Base-by-base conservation (phyloP, 345 rosid species). In the Eucalyptus albens region DNA sequence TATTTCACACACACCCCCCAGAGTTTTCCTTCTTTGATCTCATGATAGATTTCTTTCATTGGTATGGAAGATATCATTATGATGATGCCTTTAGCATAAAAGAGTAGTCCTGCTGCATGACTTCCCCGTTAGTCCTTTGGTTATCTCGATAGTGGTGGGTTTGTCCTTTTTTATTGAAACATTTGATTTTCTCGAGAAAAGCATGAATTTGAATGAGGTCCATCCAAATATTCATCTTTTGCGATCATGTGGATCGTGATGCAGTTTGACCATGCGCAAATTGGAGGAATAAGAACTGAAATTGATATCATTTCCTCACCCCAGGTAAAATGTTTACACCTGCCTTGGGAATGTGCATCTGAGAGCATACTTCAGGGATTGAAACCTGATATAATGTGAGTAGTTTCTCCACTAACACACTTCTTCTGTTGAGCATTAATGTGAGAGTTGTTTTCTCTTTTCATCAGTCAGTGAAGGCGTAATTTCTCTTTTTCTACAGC, bases 401-500 rank as follows among this genome's bases (percentile, higher is more conserved):
- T 42, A 42, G 8, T 42, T 42, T 42, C 44, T 42, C 44, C 44
- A 42, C 44, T 42, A 42, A 42, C 44, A 37, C 37, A 37, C 37
- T 37, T 37, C 37, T 37, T 37, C 37, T 37, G 37, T 37, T 37
- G 37, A 37, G 37, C 37, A 37, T 37, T 37, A 37, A 37, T 37
- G 37, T 37, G 37, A 42, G 8, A 42, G 44, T 42, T 2, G 44
- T 42, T 42, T 42, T 42, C 44, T 5, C 40, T 50, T 29, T 45
- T 67, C 59, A 31, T 31, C 29, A 88, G n/a, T 67, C 80, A 1
- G 6, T 31, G 45, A 80, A 42, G 86, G 24, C 15, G 1, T 15
- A n/a, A 15, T 37, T 59, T 26, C 65, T 56, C 7, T 83, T 49
- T 24, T 51, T 59, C 86, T 91, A 83, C 94, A 96, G 99, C 89